A percentile compares a stretch with the other conserved stretches of the same genome.
phyloP scores from a whole-genome alignment of 176 grass and related monocot species.

The Aegilops speltoides region DNA sequence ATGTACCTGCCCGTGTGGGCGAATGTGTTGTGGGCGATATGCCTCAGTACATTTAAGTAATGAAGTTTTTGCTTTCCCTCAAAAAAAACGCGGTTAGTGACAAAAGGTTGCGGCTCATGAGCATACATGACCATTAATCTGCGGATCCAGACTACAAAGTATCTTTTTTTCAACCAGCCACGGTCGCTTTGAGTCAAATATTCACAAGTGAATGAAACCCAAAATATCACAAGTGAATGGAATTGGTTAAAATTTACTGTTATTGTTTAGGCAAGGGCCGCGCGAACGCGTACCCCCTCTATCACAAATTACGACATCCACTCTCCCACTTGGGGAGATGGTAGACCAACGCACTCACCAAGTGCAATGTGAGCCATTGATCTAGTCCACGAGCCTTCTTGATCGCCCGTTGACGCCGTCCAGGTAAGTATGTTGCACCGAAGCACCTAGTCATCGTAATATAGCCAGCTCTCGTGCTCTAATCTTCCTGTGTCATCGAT shows the following conservation, averaged over 20 bases:
- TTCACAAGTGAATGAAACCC: no score
- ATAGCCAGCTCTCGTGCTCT: not conserved
- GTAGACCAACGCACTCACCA: not conserved
- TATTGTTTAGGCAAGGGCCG: slow-evolving; percentile 21
- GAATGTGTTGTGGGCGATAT: no score
- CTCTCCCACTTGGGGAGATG: slow-evolving; percentile 40
- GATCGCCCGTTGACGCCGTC: not conserved
- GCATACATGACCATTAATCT: no score
- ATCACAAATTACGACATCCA: slow-evolving; percentile 68
- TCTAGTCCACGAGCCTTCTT: not conserved
- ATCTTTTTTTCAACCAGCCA: no score
- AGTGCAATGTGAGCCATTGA: not conserved
- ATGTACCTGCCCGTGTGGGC: no score
- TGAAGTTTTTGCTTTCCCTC: no score
- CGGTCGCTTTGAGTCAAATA: no score
- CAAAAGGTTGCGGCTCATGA: not conserved
- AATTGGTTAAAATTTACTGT: not conserved
- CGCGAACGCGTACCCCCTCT: slow-evolving; percentile 64
- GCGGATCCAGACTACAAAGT: no score
- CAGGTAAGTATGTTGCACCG: not conserved
- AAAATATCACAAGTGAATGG: not conserved
- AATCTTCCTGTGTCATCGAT: not conserved
- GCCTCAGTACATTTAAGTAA: no score
- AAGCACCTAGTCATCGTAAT: not conserved
- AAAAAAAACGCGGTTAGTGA: not conserved